Base-by-base conservation (phyloP, 148 eudicot genomes). In the Rhododendron mucronatum region DNA sequence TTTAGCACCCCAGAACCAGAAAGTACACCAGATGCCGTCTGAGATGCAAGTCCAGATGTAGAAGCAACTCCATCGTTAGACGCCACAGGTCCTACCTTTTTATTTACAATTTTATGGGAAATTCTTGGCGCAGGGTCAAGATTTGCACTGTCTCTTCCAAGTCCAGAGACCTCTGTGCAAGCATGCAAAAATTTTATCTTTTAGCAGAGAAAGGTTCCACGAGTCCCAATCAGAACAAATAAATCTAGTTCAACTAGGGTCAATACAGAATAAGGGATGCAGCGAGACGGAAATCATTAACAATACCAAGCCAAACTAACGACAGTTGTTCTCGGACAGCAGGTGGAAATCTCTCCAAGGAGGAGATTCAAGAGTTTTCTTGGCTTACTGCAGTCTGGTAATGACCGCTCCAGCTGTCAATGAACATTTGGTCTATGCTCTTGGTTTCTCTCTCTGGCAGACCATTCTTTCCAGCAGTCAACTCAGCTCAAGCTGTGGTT, bases 1-100 rank as follows among this genome's bases (percentile, higher is more conserved):
- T 93, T 97, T 81, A 95, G 84, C 90, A 97, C 98, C 65, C 99
- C 99, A 57, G 99, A 97, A 86, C 98, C 99, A 78, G 99, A 95
- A 84, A 97, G 93, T 55, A 95, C 99, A 87, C 98, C 98, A 82
- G 98, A 97, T 84, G 98, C 94, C 47, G 93, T 93, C 87, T 93
- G 98, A 73, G 98, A 94, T 76, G 92, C 96, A 90, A 91, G 83
- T 86, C 96, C 98, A 91, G 98, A 91, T 59, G 96, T 92, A 47
- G 98, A 94, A 86, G 95, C 92, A 89, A 90, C 92, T 85, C 90
- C 94, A 23, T 93, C 98, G 88, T 91, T 94, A 78, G 93, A 91
- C 82, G 91, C 81, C 86, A 63, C 28, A 82, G 88, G 85, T 79
- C 90, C 95, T 33, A 92, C 82, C 86, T 94, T 94, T 88, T 94